Base-by-base conservation (phyloP, 2,329 filamentous ascomycete genomes). In the Aspergillus sp. region DNA sequence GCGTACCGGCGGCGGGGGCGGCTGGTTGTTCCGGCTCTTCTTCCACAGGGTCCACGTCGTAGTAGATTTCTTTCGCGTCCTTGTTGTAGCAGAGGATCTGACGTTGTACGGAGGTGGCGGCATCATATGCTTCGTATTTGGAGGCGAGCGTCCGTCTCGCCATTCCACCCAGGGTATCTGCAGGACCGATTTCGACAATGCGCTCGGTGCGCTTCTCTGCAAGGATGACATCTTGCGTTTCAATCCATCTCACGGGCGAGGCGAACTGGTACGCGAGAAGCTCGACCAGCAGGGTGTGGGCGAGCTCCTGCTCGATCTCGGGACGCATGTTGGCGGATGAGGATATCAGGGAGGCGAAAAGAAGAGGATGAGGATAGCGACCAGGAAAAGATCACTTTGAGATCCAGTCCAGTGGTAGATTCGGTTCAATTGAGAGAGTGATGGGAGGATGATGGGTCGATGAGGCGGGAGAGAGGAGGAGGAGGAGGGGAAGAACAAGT, bases 1-100 rank as follows among this genome's bases (percentile, higher is more conserved):
- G 62, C 45, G 71, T 68, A 17, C 76, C 62, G 41, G 68, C 59
- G 19, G 73, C 68, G 14, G 78, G 70, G 31, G 69, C 55, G 16
- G 64, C 50, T 23, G 72, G 51, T 49, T 81, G 71, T 47, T 88
- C 88, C 44, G 88, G 83, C 74, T 97, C 94, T 53, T 99, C 94
- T 67, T 95, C 91, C 25, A 96, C 80, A 0, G 94, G 94, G 68
- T 99, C 94, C 42, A 96, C 92, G 70, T 97, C 93, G 76, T 99
- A 99, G 81, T 99, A 99, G 61, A 99, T 99, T 75, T 99, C 94
- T 74, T 97, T 97, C 52, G 91, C 89, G 70, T 99, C 94, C 76
- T 99, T 99, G 81, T 96, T 97, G 81, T 97, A 99, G 81, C 94
- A 97, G 52, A 99, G 84, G 71, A 99, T 97, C 75, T 97, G 93